A percentile compares a stretch with the other conserved stretches of the same genome.
phyloP scores from a whole-genome alignment of 1,139 yeast genomes.

The Suhomyces kunorum region DNA sequence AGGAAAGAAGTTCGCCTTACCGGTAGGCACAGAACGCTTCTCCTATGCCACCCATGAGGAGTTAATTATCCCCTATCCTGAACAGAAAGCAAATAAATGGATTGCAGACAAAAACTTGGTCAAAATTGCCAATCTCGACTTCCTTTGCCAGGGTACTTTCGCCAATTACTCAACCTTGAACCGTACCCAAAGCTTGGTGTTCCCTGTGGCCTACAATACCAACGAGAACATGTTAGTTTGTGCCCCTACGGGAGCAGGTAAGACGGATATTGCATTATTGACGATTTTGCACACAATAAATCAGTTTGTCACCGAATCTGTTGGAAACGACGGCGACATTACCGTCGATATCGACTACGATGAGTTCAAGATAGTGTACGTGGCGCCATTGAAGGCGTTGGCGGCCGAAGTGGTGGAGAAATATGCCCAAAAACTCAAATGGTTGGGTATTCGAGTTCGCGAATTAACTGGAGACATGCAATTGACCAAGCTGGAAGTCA shows the following conservation, averaged over 20 bases:
- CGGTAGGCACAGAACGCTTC: conserved; percentile 75
- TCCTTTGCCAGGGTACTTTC: conserved; percentile 82
- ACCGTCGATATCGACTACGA: conserved; percentile 70
- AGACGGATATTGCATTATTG: conserved; percentile 92
- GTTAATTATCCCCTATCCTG: conserved; percentile 76
- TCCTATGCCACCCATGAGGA: conserved; percentile 73
- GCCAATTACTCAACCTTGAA: conserved; percentile 75
- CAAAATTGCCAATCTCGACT: conserved; percentile 63
- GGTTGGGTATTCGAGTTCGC: conserved; percentile 84
- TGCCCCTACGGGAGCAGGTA: conserved; percentile 99
- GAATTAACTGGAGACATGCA: conserved; percentile 99
- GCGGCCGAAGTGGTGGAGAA: conserved; percentile 98
- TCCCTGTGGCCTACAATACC: conserved; percentile 87
- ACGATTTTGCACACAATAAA: conserved; percentile 81
- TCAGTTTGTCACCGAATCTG: conserved; percentile 55
- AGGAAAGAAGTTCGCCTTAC: conserved; percentile 78
- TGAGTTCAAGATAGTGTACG: conserved; percentile 88
- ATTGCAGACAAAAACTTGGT: conserved; percentile 58
- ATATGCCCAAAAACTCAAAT: conserved; percentile 70
- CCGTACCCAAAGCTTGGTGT: conserved; percentile 89
- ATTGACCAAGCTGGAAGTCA: conserved; percentile 77
- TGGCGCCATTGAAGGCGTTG: conserved; percentile 93
- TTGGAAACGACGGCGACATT: conserved; percentile 48
- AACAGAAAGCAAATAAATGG: conserved; percentile 46
- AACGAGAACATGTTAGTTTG: conserved; percentile 95